A percentile compares a stretch with the other conserved stretches of the same genome.
Conservation (phyloP, 495 filamentous ascomycete species). For the Neurospora discreta region DNA sequence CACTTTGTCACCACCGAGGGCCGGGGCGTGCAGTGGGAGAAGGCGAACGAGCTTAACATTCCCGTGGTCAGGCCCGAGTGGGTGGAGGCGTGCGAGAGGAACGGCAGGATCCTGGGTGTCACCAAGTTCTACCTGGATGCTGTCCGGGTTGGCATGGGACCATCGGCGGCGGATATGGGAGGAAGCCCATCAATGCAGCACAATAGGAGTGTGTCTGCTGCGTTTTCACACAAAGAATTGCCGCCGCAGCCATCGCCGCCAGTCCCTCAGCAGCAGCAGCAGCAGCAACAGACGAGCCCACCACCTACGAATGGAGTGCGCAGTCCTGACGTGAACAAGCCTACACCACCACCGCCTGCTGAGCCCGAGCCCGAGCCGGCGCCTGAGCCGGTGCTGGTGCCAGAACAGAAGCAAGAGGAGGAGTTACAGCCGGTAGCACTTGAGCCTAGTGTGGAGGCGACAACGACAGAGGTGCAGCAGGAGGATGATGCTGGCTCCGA, state of each 20-base stretch:
- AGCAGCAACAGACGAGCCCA: not conserved
- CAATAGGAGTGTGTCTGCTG: constrained; percentile 9
- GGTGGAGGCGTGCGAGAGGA: constrained; percentile 87
- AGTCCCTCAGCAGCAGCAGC: constrained; percentile 4
- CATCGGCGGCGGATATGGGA: constrained; percentile 3
- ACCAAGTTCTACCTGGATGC: constrained; percentile 93
- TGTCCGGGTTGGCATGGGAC: constrained; percentile 24
- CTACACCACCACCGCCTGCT: not conserved
- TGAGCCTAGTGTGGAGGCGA: constrained; percentile 14
- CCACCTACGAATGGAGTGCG: not conserved
- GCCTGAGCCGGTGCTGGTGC: not conserved
- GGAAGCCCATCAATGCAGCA: constrained; percentile 17
- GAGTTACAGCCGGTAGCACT: constrained; percentile 2
- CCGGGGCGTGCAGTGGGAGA: constrained; percentile 81
- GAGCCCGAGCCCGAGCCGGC: constrained; percentile 9
- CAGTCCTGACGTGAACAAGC: not conserved
- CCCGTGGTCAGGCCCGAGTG: constrained; percentile 97
- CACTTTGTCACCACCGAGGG: constrained; percentile 99
- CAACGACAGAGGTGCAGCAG: constrained; percentile 14
- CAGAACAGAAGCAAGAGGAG: not conserved
- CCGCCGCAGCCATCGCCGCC: constrained; percentile 20
- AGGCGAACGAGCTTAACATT: constrained; percentile 94
- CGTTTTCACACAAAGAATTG: constrained; percentile 25
- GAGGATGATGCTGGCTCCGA: constrained; percentile 12
- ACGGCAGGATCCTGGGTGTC: constrained; percentile 87